Base-by-base conservation (phyloP, 148 eudicot genomes). In the Nepenthes mirabilis region DNA sequence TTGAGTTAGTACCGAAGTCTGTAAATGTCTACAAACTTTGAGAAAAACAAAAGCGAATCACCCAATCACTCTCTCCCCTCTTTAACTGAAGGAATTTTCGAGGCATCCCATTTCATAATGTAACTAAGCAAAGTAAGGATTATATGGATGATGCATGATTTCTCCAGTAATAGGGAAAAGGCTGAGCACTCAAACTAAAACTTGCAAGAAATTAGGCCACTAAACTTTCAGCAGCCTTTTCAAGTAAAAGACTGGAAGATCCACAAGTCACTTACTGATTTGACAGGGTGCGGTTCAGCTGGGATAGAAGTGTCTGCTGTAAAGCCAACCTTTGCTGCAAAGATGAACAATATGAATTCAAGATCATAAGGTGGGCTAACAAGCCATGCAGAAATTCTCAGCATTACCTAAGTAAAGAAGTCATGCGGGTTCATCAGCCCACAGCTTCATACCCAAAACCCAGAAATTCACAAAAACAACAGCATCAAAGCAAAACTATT, bases 241-340 rank as follows among this genome's bases (percentile, higher is more conserved):
- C 23, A 23, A 23, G 23, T 23, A 23, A 23, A 23, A 23, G 23
- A 23, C 1, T 35, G 49, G 10, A 60, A 51, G 56, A 53, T 40
- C 5, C 14, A 52, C 37, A 45, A 5, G 9, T 57, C 66, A 80
- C 90, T 86, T 76, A 86, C 95, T 72, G 86, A 60, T 85, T 80
- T 10, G 86, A n/a, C 64, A 76, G 94, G 60, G 83, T 80, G 64
- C 77, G 86, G 70, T 77, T 78, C 74, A 70, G 78, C 70, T 65
- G 74, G 60, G 94, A 72, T 23, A 71, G 40, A 59, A 86, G 88
- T 37, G 85, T 70, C 68, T 86, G 94, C 68, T 90, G 95, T 51
- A 84, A 66, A 70, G 82, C 64, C 72, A 77, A 68, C 88, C 83
- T 80, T 82, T 82, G 95, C 95, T 90, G 91, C 69, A 78, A 63